A percentile compares a stretch with the other conserved stretches of the same genome.
These are phyloP conservation scores for Monilinia fructigena DNA, from an alignment of 2,329 filamentous ascomycete species.

Conservation along the genomic window DNA sequence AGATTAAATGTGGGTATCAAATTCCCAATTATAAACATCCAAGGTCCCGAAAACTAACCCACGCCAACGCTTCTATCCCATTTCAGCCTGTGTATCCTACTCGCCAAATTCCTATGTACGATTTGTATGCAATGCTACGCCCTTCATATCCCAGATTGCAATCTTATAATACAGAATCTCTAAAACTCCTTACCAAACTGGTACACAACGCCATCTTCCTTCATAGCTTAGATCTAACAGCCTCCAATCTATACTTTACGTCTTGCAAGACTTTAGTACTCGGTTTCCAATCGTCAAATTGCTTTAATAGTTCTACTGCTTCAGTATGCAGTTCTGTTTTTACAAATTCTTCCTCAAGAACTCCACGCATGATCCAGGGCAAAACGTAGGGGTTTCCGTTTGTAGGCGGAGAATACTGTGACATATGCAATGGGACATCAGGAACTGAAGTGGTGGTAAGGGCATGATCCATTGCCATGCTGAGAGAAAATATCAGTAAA, in stretches of 20 bases:
- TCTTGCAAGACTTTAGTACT: conserved; percentile 88
- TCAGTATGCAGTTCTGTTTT: conserved; percentile 76
- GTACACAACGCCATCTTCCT: neutral
- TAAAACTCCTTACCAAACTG: conserved; percentile 5
- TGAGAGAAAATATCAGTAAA: conserved; percentile 33
- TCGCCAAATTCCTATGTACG: conserved; percentile 5
- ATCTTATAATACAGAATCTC: conserved; percentile 19
- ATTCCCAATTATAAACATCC: neutral
- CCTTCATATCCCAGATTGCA: neutral
- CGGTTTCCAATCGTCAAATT: conserved; percentile 95
- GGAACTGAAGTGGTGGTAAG: conserved; percentile 66
- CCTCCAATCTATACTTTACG: conserved; percentile 91
- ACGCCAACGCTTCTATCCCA: conserved; percentile 15
- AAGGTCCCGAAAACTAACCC: neutral
- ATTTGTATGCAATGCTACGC: conserved; percentile 18
- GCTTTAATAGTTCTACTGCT: conserved; percentile 72
- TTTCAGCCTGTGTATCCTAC: neutral
- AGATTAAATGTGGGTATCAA: neutral
- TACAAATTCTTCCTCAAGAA: conserved; percentile 89
- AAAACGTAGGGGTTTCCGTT: conserved; percentile 81
- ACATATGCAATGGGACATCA: conserved; percentile 50
- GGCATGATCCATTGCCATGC: conserved; percentile 68
- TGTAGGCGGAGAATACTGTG: conserved; percentile 50
- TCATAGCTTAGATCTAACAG: conserved; percentile 76
- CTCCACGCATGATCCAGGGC: conserved; percentile 91